These are phyloP conservation scores for Pseudognaphalium luteoalbum DNA, from an alignment of 129 eudicot genomes.

Conservation along the genomic window DNA sequence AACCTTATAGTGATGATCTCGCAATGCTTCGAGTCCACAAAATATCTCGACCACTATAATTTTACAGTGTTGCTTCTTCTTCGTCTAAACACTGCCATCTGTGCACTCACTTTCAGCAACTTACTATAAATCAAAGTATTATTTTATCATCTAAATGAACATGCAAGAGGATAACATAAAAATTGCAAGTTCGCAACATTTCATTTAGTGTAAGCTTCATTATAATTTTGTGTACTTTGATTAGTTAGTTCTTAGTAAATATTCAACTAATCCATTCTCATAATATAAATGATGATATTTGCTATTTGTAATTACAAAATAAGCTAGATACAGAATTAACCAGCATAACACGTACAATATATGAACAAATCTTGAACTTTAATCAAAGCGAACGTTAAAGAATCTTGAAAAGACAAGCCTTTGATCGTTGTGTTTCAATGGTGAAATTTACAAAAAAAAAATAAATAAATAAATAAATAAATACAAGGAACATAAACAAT, in stretches of 20 bases:
- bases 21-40: conserved; percentile 26
- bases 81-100: background rate
- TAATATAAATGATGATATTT: no score
- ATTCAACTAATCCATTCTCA: no score
- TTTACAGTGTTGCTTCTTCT: no score
- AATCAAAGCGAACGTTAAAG: background rate
- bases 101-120: conserved; percentile 6
- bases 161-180: conserved; percentile 12
- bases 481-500: background rate
- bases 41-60: conserved; percentile 26
- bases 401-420: background rate
- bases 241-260: no score
- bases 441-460: no score
- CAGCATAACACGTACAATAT: background rate
- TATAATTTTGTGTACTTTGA: no score
- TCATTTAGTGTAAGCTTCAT: no score
- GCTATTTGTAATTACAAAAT: no score
- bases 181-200: background rate
- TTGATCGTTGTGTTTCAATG: background rate
- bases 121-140: background rate
- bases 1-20: conserved; percentile 21
- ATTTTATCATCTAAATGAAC: conserved; percentile 14
- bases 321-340: no score
- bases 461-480: no score
- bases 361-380: background rate